A percentile compares a stretch with the other conserved stretches of the same genome.
Conservation (phyloP, 257 asterid species). For the Nicotiana sylvestris region DNA sequence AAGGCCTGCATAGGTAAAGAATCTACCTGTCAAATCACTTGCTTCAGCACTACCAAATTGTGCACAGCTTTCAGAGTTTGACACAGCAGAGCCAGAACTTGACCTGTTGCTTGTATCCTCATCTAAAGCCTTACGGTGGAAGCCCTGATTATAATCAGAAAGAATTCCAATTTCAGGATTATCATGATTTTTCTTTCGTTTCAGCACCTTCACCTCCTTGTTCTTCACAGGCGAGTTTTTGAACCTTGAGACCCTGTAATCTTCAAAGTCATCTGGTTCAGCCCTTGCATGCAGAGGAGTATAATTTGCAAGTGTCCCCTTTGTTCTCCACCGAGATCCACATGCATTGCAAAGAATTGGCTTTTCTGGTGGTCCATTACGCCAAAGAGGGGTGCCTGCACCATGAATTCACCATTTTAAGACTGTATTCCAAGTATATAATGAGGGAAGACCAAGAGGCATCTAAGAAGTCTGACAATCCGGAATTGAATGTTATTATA, state of each 20-base stretch:
- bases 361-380: conserved; percentile 99
- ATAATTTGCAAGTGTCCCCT: conserved; percentile 85
- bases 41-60: conserved; percentile 78
- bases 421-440: conserved; percentile 10
- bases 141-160: conserved; percentile 49
- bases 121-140: conserved; percentile 44
- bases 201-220: conserved; percentile 60
- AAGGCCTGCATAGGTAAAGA: conserved; percentile 10
- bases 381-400: conserved; percentile 98
- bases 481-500: background rate
- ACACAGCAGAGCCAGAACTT: conserved; percentile 96
- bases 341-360: conserved; percentile 98
- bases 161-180: conserved; percentile 43
- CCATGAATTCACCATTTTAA: conserved; percentile 16
- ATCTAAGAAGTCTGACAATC: background rate
- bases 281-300: conserved; percentile 93
- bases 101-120: conserved; percentile 92
- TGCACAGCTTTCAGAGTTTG: conserved; percentile 86
- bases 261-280: conserved; percentile 71
- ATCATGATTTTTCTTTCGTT: conserved; percentile 55
- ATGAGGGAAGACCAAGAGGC: background rate
- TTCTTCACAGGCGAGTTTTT: conserved; percentile 50
- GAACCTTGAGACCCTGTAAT: conserved; percentile 51
- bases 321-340: conserved; percentile 99
- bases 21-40: conserved; percentile 89